Evolutionary conservation across 257 asterid species (phyloP), one percentile per base, ranked within the genome.

Genomic region (Solanum stenotomum): DNA sequence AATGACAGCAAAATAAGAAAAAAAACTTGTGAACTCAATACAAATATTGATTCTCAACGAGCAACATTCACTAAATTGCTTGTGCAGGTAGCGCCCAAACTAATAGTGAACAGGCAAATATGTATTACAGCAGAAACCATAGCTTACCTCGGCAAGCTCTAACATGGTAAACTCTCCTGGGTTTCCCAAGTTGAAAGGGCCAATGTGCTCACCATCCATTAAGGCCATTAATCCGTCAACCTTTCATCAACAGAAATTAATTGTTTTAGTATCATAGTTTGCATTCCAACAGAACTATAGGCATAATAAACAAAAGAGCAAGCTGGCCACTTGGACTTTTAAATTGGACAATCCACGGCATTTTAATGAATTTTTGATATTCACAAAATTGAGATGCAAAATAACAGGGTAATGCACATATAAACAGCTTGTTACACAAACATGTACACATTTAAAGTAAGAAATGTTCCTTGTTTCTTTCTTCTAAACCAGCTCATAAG

Each of bases 111-210:
- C 16, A 25, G 65, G 40, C 25, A 79, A 49, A 79, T 16, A 79
- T 15, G 38, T n/a, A 16, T 27, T 44, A 82, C 10, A 82, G 68
- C 68, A 81, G 68, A 81, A 9, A 81, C 35, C 70, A 82, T 46
- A n/a, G 88, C 90, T 37, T 68, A 92, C 94, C 93, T 92, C 92
- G 3, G 93, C 93, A 42, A 92, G 94, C 88, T 92, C 93, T 83
- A 92, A 68, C 93, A 92, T 92, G 49, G 94, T 91, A 90, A 92
- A 92, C 89, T 92, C 94, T 82, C 94, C 94, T 15, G 93, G 94
- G 85, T 92, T 92, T 23, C 94, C 94, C 91, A 92, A 87, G 91
- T 92, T 92, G 92, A 92, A 92, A 14, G 94, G 94, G 16, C 94
- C 94, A 40, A 90, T 91, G 10, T 91, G 93, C 85, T 92, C 94